Evolutionary conservation across 2,329 filamentous ascomycete species (phyloP).

Genomic region (Teratosphaeria viscida): DNA sequence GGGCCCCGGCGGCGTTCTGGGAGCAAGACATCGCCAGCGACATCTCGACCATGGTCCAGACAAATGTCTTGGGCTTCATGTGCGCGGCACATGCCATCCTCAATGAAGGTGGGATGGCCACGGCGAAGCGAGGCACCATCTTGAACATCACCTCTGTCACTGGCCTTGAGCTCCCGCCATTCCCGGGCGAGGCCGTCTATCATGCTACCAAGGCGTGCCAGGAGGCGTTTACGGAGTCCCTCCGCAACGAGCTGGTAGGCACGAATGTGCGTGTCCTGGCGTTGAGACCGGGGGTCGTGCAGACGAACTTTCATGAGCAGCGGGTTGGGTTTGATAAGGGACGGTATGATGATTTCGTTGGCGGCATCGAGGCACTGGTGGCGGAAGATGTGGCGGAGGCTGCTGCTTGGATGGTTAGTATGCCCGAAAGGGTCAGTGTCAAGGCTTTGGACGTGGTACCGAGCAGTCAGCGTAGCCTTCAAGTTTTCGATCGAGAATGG

Average conservation of each 20-base stretch:
- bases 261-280: slow-evolving; percentile 40
- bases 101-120: slow-evolving; percentile 32
- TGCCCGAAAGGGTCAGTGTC: slow-evolving; percentile 31
- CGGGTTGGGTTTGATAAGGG: slow-evolving; percentile 35
- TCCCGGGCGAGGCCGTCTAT: slow-evolving; percentile 40
- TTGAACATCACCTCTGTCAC: slow-evolving; percentile 41
- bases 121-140: slow-evolving; percentile 33
- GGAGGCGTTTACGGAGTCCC: slow-evolving; percentile 40
- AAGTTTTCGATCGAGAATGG: slow-evolving; percentile 29
- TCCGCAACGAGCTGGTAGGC: slow-evolving; percentile 37
- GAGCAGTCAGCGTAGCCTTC: slow-evolving; percentile 30
- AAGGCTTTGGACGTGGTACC: slow-evolving; percentile 41
- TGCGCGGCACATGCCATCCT: slow-evolving; percentile 36
- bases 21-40: slow-evolving; percentile 30
- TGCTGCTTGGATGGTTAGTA: slow-evolving; percentile 34
- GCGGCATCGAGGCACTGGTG: slow-evolving; percentile 36
- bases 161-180: slow-evolving; percentile 38
- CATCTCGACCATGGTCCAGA: slow-evolving; percentile 37
- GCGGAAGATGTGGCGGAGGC: slow-evolving; percentile 35
- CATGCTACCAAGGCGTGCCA: slow-evolving; percentile 39
- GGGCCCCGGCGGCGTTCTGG: slow-evolving; percentile 34
- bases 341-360: slow-evolving; percentile 35
- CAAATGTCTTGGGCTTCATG: slow-evolving; percentile 41
- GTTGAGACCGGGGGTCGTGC: slow-evolving; percentile 38
- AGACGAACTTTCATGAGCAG: slow-evolving; percentile 39